Evolutionary conservation across 108 stramenopile genomes (phyloP).

Genomic region (Pseudonitzschia delicatissima): DNA sequence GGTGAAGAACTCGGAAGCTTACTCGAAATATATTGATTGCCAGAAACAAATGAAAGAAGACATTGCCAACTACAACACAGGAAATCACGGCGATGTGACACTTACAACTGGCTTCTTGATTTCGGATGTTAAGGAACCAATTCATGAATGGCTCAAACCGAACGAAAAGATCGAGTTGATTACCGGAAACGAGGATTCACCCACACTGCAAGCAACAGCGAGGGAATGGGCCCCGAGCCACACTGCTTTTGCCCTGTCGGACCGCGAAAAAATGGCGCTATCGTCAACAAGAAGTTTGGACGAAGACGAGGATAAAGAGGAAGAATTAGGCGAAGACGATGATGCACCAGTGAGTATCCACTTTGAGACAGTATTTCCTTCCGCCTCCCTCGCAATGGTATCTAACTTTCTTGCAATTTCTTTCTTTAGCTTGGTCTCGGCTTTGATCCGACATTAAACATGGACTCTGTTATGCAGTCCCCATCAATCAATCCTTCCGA

Average conservation of each 20-base stretch:
- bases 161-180: slow-evolving; percentile 63
- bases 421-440: slow-evolving; percentile 62
- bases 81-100: not conserved
- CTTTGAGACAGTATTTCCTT: not conserved
- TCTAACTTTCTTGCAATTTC: slow-evolving; percentile 5
- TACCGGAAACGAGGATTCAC: slow-evolving; percentile 57
- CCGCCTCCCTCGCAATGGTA: not conserved
- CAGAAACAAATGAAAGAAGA: slow-evolving; percentile 25
- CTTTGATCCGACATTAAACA: slow-evolving; percentile 68
- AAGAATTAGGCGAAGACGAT: slow-evolving; percentile 8
- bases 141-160: slow-evolving; percentile 62
- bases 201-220: slow-evolving; percentile 65
- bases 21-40: slow-evolving; percentile 41
- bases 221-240: slow-evolving; percentile 78
- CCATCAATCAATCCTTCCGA: slow-evolving; percentile 36
- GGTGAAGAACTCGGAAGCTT: slow-evolving; percentile 57
- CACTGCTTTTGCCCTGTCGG: slow-evolving; percentile 39
- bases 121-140: slow-evolving; percentile 19
- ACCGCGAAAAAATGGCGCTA: slow-evolving; percentile 8
- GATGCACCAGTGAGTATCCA: slow-evolving; percentile 35
- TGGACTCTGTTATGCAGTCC: slow-evolving; percentile 66
- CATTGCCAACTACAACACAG: slow-evolving; percentile 1
- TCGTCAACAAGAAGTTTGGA: slow-evolving; percentile 16
- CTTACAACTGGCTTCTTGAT: slow-evolving; percentile 23
- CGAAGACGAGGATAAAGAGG: slow-evolving; percentile 34